Evolutionary conservation across 1,284 basidiomycete species (phyloP), one percentile per base, ranked within the genome.

Genomic region (Pholiota adiposa): DNA sequence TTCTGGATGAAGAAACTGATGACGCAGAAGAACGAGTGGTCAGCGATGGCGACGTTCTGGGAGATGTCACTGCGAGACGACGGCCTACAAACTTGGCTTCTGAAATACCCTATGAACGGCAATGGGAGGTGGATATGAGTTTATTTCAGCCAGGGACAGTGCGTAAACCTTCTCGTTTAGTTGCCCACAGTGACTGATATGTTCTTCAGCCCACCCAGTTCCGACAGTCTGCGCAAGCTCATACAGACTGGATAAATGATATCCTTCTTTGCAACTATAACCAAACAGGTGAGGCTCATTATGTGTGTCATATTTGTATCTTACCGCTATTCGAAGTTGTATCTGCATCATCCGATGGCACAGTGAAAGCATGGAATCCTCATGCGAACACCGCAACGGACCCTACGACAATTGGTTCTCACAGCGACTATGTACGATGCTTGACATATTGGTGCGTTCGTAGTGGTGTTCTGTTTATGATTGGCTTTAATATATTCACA

Each of bases 201-300:
- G 54, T 31, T 40, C 55, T 53, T 5, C 62, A 88, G 86, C 74
- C 73, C 33, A 79, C 84, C 59, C 77, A 80, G 50, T 96, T 96
- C 70, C 83, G 95, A 49, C 93, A 96, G 73, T 89, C 87, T 60
- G 87, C 89, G 4, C 94, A 97, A 72, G 85, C 87, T 9, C 94
- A 97, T 70, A 88, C 90, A 0, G 96, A 98, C 76, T 99, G 97
- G 97, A 88, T 98, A 49, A 98, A 98, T 74, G 97, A 98, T 69
- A 88, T 99, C 60, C 72, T 96, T 6, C 83, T 99, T 12, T 96
- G 93, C 77, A 97, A 98, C 71, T 82, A 89, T 64, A 96, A 98
- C 67, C 95, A 97, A 73, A 98, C 94, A 2, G 79, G 92, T 71
- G 14, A 34, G 41, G 14, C 4, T n/a, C 19, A 43, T 18, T 6